phyloP scores from a whole-genome alignment of 2,329 filamentous ascomycete species.

The Colletotrichum plurivorum region DNA sequence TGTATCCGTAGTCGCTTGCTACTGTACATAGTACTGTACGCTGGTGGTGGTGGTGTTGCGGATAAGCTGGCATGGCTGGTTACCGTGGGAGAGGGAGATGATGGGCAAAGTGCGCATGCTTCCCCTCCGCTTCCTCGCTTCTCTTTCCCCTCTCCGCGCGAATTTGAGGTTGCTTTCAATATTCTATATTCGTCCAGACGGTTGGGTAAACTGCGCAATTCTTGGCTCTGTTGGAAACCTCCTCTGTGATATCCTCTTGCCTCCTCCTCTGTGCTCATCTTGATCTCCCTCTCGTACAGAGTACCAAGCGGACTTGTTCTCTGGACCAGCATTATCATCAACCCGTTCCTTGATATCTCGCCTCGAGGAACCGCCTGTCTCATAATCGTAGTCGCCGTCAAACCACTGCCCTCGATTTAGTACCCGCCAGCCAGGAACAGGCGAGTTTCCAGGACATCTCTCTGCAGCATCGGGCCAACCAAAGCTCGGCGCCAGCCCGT shows the following conservation, averaged over 20 bases:
- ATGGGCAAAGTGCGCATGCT: conserved; percentile 20
- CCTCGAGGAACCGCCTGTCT: conserved; percentile 1
- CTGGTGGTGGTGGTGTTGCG: too few relatives aligned
- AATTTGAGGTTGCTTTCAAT: conserved; percentile 30
- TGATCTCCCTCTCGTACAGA: not conserved
- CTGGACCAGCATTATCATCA: not conserved
- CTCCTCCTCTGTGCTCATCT: not conserved
- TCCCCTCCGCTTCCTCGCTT: not conserved
- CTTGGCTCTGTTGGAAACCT: conserved; percentile 21
- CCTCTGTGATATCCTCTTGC: too few relatives aligned
- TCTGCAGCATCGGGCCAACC: conserved; percentile 41
- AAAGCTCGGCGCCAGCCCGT: conserved; percentile 52
- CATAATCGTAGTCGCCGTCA: conserved; percentile 6
- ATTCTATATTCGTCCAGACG: conserved; percentile 35
- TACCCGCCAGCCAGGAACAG: conserved; percentile 24
- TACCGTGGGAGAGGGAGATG: conserved; percentile 7
- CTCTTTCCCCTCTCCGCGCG: conserved; percentile 17
- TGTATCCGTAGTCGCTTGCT: not conserved
- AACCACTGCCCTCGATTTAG: conserved; percentile 8
- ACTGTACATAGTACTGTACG: not conserved
- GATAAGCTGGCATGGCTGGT: conserved; percentile 3
- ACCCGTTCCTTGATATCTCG: not conserved
- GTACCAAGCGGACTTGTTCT: not conserved
- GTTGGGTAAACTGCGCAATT: conserved; percentile 34
- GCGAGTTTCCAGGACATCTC: conserved; percentile 20